Evolutionary conservation across 352 stramenopile genomes (phyloP).

Genomic region (Salisapilia sapeloensis): DNA sequence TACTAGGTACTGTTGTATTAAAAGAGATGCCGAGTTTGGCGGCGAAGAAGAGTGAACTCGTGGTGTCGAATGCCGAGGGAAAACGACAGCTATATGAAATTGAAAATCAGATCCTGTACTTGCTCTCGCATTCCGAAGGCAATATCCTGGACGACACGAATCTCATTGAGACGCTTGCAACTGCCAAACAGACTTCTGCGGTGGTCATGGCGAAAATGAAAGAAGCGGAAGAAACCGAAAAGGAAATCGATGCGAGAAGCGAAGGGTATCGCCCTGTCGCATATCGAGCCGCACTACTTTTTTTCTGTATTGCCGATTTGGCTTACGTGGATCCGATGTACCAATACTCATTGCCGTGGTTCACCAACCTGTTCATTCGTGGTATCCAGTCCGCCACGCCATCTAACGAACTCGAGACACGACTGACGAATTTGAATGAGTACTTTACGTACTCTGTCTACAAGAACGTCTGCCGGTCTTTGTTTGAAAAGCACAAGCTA

Average conservation of each 20-base stretch:
- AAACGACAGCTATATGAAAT: slow-evolving; percentile 85
- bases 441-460: slow-evolving; percentile 91
- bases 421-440: slow-evolving; percentile 81
- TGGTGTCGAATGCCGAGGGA: slow-evolving; percentile 76
- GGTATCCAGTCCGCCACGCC: slow-evolving; percentile 68
- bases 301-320: slow-evolving; percentile 85
- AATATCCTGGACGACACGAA: slow-evolving; percentile 89
- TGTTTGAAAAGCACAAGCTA: slow-evolving; percentile 91
- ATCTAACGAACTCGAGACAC: slow-evolving; percentile 41
- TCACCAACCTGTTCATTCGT: slow-evolving; percentile 84
- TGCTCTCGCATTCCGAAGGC: slow-evolving; percentile 82
- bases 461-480: slow-evolving; percentile 85
- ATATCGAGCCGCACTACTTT: slow-evolving; percentile 76
- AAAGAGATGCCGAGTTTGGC: slow-evolving; percentile 83
- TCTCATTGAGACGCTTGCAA: slow-evolving; percentile 81
- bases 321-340: slow-evolving; percentile 82
- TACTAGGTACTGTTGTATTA: slow-evolving; percentile 76
- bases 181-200: slow-evolving; percentile 59
- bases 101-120: slow-evolving; percentile 84
- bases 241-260: slow-evolving; percentile 78
- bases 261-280: slow-evolving; percentile 78
- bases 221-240: slow-evolving; percentile 82
- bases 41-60: slow-evolving; percentile 83
- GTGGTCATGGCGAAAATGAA: slow-evolving; percentile 82
- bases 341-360: slow-evolving; percentile 89